Evolutionary conservation across 192 early-diverging fungal species (phyloP).

Genomic region (Coemansia umbellata): DNA sequence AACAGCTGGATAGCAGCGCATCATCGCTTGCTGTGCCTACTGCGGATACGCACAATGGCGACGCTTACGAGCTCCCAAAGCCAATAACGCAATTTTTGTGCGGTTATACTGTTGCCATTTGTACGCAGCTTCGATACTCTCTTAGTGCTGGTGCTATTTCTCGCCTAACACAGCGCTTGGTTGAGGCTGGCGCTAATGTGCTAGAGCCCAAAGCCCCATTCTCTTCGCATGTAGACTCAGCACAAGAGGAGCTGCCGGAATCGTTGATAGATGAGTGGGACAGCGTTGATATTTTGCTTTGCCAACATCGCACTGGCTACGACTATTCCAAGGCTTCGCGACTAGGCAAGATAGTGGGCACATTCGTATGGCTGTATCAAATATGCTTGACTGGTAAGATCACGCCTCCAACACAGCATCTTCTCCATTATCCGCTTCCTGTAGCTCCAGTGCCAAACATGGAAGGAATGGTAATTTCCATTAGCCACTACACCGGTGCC

Average conservation of each 20-base stretch:
- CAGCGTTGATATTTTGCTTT: slow-evolving; percentile 36
- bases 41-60: slow-evolving; percentile 18
- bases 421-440: slow-evolving; percentile 46
- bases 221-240: not conserved
- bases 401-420: slow-evolving; percentile 26
- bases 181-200: slow-evolving; percentile 35
- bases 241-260: slow-evolving; percentile 13
- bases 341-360: slow-evolving; percentile 48
- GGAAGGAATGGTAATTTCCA: slow-evolving; percentile 52
- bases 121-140: slow-evolving; percentile 25
- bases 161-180: slow-evolving; percentile 33
- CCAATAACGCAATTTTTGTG: slow-evolving; percentile 20
- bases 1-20: not conserved
- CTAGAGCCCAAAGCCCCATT: not conserved
- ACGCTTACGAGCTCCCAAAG: slow-evolving; percentile 35
- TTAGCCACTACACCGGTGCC: slow-evolving; percentile 68
- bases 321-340: slow-evolving; percentile 51
- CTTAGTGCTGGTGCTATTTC: slow-evolving; percentile 23
- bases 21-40: slow-evolving; percentile 10
- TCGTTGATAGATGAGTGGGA: slow-evolving; percentile 35
- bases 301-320: slow-evolving; percentile 45
- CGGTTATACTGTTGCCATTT: slow-evolving; percentile 36
- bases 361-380: slow-evolving; percentile 50
- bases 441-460: slow-evolving; percentile 11
- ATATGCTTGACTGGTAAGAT: slow-evolving; percentile 15